A percentile compares a stretch with the other conserved stretches of the same genome.
Evolutionary conservation across 208 protist species (phyloP).

Genomic region (Kentomonas sorsogonicus): DNA sequence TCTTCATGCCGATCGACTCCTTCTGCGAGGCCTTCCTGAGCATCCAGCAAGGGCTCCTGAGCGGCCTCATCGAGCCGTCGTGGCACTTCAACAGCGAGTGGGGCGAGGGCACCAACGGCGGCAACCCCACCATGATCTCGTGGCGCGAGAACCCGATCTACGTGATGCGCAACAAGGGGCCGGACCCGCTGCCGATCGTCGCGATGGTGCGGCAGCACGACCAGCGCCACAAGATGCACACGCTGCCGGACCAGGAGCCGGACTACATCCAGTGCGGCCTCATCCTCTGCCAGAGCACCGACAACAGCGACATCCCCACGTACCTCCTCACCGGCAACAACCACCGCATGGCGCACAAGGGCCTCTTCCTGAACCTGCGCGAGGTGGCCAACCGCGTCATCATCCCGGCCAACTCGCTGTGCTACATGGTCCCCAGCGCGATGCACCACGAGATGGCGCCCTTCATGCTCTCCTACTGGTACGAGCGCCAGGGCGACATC

Average conservation of each 20-base stretch:
- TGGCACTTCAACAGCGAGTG: conserved; percentile 11
- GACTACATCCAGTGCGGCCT: conserved; percentile 65
- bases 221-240: conserved; percentile 71
- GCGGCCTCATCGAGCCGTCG: neutral
- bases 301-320: conserved; percentile 38
- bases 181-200: conserved; percentile 47
- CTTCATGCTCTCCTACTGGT: conserved; percentile 78
- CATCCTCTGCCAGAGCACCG: conserved; percentile 34
- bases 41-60: conserved; percentile 22
- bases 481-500: conserved; percentile 17
- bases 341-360: conserved; percentile 56
- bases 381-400: conserved; percentile 51
- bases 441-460: conserved; percentile 63
- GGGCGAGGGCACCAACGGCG: conserved; percentile 10
- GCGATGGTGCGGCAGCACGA: conserved; percentile 68
- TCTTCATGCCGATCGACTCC: conserved; percentile 49
- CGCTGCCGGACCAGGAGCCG: conserved; percentile 41
- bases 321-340: conserved; percentile 80
- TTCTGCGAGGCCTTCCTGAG: conserved; percentile 46
- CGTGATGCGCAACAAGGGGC: conserved; percentile 5
- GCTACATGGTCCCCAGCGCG: conserved; percentile 67
- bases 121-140: conserved; percentile 9
- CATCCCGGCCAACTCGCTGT: conserved; percentile 47
- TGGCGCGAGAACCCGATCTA: conserved; percentile 19
- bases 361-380: conserved; percentile 43